A percentile compares a stretch with the other conserved stretches of the same genome.
phyloP scores from a whole-genome alignment of 2,329 filamentous ascomycete species.

The Teratosphaeria zuluensis region DNA sequence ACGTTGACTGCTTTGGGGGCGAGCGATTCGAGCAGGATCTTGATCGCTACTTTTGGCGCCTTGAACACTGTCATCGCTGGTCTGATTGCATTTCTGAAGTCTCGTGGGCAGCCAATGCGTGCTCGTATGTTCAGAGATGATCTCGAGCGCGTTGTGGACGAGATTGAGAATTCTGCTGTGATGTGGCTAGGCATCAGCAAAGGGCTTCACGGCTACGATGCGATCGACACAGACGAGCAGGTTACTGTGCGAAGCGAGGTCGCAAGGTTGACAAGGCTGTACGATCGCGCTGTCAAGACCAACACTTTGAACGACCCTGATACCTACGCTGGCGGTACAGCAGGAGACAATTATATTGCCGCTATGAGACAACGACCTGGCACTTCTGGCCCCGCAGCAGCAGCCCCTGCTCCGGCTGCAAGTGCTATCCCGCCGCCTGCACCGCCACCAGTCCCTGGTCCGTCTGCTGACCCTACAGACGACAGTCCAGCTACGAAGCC shows the following conservation, averaged over 20 bases:
- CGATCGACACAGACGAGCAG: constrained; percentile 34
- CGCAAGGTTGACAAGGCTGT: constrained; percentile 27
- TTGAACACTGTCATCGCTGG: constrained; percentile 34
- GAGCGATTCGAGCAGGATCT: constrained; percentile 23
- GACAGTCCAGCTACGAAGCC: constrained; percentile 19
- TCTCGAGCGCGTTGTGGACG: constrained; percentile 31
- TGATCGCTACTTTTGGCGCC: constrained; percentile 32
- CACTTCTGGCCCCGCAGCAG: constrained; percentile 7
- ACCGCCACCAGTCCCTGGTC: constrained; percentile 4
- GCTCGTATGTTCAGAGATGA: constrained; percentile 33
- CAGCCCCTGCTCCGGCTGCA: constrained; percentile 3
- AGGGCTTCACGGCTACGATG: constrained; percentile 36
- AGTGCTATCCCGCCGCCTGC: constrained; percentile 4
- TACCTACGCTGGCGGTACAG: constrained; percentile 25
- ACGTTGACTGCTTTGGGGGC: constrained; percentile 32
- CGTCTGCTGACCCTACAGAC: constrained; percentile 15
- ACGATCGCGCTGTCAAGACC: constrained; percentile 29
- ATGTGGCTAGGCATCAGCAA: constrained; percentile 37
- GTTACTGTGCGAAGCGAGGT: constrained; percentile 34
- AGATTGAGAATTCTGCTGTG: constrained; percentile 32
- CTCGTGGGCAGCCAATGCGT: constrained; percentile 31
- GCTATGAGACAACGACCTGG: constrained; percentile 11
- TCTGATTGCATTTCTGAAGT: constrained; percentile 31
- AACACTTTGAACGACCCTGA: constrained; percentile 33
- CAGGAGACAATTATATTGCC: constrained; percentile 15